A percentile compares a stretch with the other conserved stretches of the same genome.
Evolutionary conservation across 2,329 filamentous ascomycete species (phyloP).

Genomic region (Nemania sp.): DNA sequence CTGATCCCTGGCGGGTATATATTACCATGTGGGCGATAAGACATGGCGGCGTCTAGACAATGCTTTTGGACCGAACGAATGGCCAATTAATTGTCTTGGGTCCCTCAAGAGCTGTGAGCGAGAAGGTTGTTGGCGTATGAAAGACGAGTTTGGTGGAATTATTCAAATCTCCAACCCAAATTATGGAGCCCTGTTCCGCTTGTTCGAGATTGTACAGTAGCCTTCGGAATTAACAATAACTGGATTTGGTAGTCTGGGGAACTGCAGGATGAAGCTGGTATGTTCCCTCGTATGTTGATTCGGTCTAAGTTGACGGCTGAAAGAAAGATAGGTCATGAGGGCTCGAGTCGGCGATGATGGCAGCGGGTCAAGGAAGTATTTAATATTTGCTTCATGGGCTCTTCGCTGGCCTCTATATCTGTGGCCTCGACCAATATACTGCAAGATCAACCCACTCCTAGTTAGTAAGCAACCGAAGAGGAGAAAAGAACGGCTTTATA

Average conservation of each 20-base stretch:
- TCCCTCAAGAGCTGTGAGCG: background rate
- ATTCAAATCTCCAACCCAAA: background rate
- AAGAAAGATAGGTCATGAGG: constrained; percentile 25
- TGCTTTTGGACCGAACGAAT: constrained; percentile 2
- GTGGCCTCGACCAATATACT: constrained; percentile 18
- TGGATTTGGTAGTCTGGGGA: constrained; percentile 3
- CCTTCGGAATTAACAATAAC: constrained; percentile 4
- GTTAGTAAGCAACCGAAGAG: constrained; percentile 7
- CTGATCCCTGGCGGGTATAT: constrained; percentile 33
- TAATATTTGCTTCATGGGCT: constrained; percentile 33
- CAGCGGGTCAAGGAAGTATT: constrained; percentile 36
- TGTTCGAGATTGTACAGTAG: constrained; percentile 3
- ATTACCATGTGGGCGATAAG: constrained; percentile 34
- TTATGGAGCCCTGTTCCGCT: constrained; percentile 6
- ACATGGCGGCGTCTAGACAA: constrained; percentile 29
- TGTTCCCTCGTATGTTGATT: constrained; percentile 25
- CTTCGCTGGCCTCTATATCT: constrained; percentile 19
- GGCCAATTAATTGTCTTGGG: constrained; percentile 1
- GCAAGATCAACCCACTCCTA: constrained; percentile 16
- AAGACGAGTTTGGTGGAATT: background rate
- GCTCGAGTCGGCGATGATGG: constrained; percentile 26
- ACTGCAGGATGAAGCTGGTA: constrained; percentile 8
- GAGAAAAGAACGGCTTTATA: constrained; percentile 1
- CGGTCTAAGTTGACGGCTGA: constrained; percentile 23
- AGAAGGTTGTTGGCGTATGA: constrained; percentile 7